Base-by-base conservation (phyloP, 2,329 filamentous ascomycete genomes). In the Rhynchosporium graminicola region DNA sequence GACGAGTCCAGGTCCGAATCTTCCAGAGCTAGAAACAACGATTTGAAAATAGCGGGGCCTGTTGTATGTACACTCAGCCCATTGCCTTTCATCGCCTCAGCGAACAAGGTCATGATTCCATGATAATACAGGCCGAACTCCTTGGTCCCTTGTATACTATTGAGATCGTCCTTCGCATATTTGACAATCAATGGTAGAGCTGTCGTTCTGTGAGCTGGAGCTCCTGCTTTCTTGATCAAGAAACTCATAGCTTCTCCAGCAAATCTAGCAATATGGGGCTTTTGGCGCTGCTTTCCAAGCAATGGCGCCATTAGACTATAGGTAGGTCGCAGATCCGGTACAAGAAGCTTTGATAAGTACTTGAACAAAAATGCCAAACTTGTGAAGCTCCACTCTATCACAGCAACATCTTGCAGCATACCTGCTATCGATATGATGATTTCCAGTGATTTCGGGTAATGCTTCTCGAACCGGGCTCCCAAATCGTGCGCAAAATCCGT, bases 351-450 rank as follows among this genome's bases (percentile, higher is more conserved):
- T 2, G 92, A 96, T 4, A 99, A 84, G 73, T 98, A 98, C 74
- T 99, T 99, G 84, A 99, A 97, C 46, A 98, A 81, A 81, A 96
- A 99, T 51, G 95, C 92, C 61, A 99, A 81, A 69, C 91, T 93
- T 12, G 89, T 92, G 77, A 99, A 99, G 57, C 91, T 94, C 93
- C 94, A 98, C 78, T 99, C 95, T 57, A 98, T 91, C n/a, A 96
- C 92, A 66, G 93, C 91, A 31, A 91, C 87, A 72, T 91, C 89
- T 61, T 90, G 83, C 59, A 91, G 86, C 70, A 86, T 89, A 59
- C 87, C 87, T 10, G 92, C 93, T 67, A 98, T 84, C 15, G 86
- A 85, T 45, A 91, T 85, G 60, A 99, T 86, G 59, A 96, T 80
- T 59, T 81, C 83, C 62, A 99, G 85, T 31, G 90, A 87, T 57